Evolutionary conservation across 768 basidiomycete genomes (phyloP).

Genomic region (Basidioascus undulatus): DNA sequence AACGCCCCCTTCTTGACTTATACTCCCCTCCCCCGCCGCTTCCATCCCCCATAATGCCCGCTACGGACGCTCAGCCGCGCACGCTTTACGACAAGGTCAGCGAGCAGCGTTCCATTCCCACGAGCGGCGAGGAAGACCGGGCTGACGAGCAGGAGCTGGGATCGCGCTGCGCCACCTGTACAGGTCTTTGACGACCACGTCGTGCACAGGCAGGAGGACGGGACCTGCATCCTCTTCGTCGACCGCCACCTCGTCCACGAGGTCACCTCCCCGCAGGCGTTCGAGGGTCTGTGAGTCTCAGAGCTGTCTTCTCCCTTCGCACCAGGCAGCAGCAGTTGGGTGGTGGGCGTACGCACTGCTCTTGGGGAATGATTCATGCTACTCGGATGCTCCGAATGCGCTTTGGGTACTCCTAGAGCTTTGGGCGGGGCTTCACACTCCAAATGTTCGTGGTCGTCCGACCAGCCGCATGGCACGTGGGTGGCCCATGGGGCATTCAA

Average conservation of each 20-base stretch:
- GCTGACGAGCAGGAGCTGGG: too few relatives aligned
- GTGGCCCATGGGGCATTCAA: too few relatives aligned
- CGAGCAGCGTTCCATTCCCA: background rate
- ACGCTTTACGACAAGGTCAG: slow-evolving; percentile 72
- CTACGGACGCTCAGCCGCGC: slow-evolving; percentile 35
- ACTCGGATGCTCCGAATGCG: too few relatives aligned
- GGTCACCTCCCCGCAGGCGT: slow-evolving; percentile 83
- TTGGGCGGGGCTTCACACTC: too few relatives aligned
- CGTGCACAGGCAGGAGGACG: slow-evolving; percentile 27
- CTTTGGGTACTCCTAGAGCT: too few relatives aligned
- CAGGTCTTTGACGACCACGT: slow-evolving; percentile 85
- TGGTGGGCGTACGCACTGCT: too few relatives aligned
- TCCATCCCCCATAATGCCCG: slow-evolving; percentile 25
- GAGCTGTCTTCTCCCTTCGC: background rate
- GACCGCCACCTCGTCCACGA: slow-evolving; percentile 49
- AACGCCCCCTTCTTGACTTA: background rate
- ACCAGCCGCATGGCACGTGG: too few relatives aligned
- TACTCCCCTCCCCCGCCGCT: background rate
- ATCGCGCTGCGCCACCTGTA: background rate
- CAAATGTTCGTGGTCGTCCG: too few relatives aligned
- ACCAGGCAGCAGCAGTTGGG: too few relatives aligned
- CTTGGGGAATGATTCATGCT: too few relatives aligned
- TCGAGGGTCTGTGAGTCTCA: slow-evolving; percentile 35
- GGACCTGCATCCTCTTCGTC: slow-evolving; percentile 1
- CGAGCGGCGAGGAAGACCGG: background rate